Evolutionary conservation across 176 grass and related monocot genomes (phyloP).

Genomic region (Saccharum officinarum): DNA sequence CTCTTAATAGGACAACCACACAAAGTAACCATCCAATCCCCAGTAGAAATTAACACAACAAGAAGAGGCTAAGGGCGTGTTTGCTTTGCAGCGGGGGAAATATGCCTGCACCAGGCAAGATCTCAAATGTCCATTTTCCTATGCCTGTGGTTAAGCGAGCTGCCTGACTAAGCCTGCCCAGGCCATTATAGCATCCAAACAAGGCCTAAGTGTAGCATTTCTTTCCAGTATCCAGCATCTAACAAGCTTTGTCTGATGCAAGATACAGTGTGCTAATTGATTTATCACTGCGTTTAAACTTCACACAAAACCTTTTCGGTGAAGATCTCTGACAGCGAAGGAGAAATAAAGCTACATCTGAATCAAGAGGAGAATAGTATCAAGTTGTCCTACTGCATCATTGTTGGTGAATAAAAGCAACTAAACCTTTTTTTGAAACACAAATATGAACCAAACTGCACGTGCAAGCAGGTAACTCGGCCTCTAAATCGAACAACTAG

Average conservation of each 20-base stretch:
- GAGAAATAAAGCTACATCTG: neutral
- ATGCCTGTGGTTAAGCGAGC: too few relatives aligned
- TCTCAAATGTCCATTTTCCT: neutral
- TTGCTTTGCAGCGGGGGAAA: neutral
- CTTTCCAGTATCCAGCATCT: slow-evolving; percentile 8
- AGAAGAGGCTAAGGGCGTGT: neutral
- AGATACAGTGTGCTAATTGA: slow-evolving; percentile 33
- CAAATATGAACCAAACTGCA: neutral
- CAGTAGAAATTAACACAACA: neutral
- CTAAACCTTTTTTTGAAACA: neutral
- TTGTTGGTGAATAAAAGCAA: neutral
- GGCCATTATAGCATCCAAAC: too few relatives aligned
- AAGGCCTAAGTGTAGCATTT: slow-evolving; percentile 26
- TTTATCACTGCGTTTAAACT: slow-evolving; percentile 83
- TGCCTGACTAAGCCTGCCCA: too few relatives aligned
- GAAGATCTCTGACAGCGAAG: slow-evolving; percentile 67
- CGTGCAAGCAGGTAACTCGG: neutral
- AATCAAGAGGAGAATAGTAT: neutral
- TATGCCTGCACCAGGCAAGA: neutral
- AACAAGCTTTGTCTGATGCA: slow-evolving; percentile 31
- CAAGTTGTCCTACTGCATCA: neutral
- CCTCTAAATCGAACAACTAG: slow-evolving; percentile 12
- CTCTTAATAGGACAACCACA: neutral
- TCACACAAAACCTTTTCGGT: slow-evolving; percentile 44
- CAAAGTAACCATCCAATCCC: neutral